Conservation (phyloP, 2,329 filamentous ascomycete genomes). For the Ilyonectria destructans region DNA sequence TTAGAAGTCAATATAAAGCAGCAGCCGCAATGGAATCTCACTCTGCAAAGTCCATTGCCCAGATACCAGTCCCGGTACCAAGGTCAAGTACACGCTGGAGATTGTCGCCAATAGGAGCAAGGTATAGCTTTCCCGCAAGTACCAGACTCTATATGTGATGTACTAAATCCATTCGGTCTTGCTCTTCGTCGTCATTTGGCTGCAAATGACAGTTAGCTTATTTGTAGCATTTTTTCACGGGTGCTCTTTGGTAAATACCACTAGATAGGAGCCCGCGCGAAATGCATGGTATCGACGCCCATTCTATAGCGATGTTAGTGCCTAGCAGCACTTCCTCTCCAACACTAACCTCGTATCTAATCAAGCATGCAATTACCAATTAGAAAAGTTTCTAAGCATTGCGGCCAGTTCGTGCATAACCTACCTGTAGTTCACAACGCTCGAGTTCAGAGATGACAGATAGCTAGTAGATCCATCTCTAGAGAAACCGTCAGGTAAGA, state of each 20-base stretch:
- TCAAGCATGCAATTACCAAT: not conserved
- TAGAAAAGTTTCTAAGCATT: not conserved
- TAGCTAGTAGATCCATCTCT: constrained; percentile 24
- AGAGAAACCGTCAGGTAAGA: not conserved
- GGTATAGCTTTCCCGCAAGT: constrained; percentile 30
- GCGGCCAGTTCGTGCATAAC: fast-evolving
- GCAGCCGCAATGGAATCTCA: too few species aligned
- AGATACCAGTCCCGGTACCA: too few species aligned
- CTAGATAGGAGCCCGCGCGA: constrained; percentile 21
- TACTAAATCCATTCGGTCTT: constrained; percentile 35
- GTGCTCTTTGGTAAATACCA: constrained; percentile 15
- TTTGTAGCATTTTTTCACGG: not conserved
- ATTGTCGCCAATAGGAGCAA: constrained; percentile 22
- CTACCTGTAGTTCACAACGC: constrained; percentile 35
- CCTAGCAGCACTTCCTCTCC: fast-evolving
- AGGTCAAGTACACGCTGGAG: constrained; percentile 34
- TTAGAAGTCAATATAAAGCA: too few species aligned
- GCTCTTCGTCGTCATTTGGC: constrained; percentile 37
- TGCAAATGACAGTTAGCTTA: not conserved
- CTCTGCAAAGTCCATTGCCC: too few species aligned
- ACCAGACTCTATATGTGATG: constrained; percentile 38
- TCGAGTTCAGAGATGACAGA: constrained; percentile 35
- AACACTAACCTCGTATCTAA: constrained; percentile 32
- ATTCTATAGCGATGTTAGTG: not conserved
- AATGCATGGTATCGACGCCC: constrained; percentile 26